phyloP scores from a whole-genome alignment of 345 rosid genomes.

The Dovyalis caffra region DNA sequence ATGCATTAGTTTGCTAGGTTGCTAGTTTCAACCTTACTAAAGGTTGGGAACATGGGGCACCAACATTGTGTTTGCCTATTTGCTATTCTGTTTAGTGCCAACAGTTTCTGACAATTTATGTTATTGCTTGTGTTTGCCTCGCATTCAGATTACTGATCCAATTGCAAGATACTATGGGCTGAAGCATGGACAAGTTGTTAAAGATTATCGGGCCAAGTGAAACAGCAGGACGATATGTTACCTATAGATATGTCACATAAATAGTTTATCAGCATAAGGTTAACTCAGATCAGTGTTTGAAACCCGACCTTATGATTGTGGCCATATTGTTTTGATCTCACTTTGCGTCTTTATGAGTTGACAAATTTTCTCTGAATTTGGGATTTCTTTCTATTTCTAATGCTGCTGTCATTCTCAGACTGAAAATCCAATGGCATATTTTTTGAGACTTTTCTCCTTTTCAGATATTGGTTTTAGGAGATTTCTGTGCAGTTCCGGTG shows the following conservation, averaged over 20 bases:
- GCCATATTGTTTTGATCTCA: not conserved
- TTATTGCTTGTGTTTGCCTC: constrained; percentile 19
- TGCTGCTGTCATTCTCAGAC: too few relatives aligned
- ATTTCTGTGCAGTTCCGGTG: too few relatives aligned
- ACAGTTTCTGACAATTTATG: not conserved
- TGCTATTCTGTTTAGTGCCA: too few relatives aligned
- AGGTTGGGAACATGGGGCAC: too few relatives aligned
- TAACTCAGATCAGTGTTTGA: not conserved
- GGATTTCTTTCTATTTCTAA: not conserved
- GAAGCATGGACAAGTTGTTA: constrained; percentile 35
- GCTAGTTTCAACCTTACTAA: too few relatives aligned
- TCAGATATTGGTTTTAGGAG: too few relatives aligned
- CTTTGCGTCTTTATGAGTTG: not conserved
- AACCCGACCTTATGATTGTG: not conserved
- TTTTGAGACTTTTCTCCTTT: too few relatives aligned
- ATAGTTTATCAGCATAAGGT: not conserved
- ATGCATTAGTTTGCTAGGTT: too few relatives aligned
- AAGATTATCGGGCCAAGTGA: constrained; percentile 37
- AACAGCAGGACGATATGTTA: constrained; percentile 34
- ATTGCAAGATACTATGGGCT: constrained; percentile 33
- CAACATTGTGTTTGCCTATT: too few relatives aligned
- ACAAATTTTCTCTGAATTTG: too few relatives aligned
- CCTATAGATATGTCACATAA: constrained; percentile 32
- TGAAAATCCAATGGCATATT: too few relatives aligned
- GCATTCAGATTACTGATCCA: constrained; percentile 31